These are phyloP conservation scores for Akanthomyces dipterigenus DNA, from an alignment of 2,329 filamentous ascomycete genomes.

Conservation along the genomic window DNA sequence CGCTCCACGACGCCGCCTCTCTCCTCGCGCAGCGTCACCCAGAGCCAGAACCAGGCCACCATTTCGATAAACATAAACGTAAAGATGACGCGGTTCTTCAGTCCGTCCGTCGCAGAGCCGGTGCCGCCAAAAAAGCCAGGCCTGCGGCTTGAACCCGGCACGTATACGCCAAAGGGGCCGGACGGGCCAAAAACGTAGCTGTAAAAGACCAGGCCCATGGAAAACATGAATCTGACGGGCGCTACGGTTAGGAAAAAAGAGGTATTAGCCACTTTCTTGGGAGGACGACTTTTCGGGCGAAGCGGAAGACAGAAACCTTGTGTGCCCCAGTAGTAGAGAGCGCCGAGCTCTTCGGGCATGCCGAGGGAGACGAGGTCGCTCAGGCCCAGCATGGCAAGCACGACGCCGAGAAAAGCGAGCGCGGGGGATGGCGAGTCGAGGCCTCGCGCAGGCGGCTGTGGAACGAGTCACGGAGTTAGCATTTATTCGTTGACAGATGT, in stretches of 20 bases:
- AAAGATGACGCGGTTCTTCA: constrained; percentile 83
- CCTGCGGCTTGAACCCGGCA: constrained; percentile 23
- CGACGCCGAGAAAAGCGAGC: constrained; percentile 64
- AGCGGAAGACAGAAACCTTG: constrained; percentile 39
- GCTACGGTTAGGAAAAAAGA: constrained; percentile 27
- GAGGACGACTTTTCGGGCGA: background rate
- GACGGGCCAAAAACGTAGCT: constrained; percentile 53
- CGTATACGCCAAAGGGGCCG: constrained; percentile 39
- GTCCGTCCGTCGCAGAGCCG: constrained; percentile 52
- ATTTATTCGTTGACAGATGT: background rate
- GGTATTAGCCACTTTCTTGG: constrained; percentile 4
- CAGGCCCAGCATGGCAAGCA: constrained; percentile 56
- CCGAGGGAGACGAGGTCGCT: constrained; percentile 60
- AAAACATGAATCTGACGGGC: constrained; percentile 58
- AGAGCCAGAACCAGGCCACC: constrained; percentile 81
- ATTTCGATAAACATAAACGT: constrained; percentile 80
- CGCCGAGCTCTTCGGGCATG: constrained; percentile 58
- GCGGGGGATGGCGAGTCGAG: constrained; percentile 65
- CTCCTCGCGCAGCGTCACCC: constrained; percentile 64
- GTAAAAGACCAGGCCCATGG: constrained; percentile 57
- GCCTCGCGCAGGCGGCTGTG: constrained; percentile 56
- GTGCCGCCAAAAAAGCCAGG: constrained; percentile 25
- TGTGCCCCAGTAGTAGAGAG: constrained; percentile 58
- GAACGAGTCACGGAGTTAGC: background rate
- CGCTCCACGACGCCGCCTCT: constrained; percentile 32